phyloP scores from a whole-genome alignment of 1,284 basidiomycete genomes.

The Puccinia coronata region DNA sequence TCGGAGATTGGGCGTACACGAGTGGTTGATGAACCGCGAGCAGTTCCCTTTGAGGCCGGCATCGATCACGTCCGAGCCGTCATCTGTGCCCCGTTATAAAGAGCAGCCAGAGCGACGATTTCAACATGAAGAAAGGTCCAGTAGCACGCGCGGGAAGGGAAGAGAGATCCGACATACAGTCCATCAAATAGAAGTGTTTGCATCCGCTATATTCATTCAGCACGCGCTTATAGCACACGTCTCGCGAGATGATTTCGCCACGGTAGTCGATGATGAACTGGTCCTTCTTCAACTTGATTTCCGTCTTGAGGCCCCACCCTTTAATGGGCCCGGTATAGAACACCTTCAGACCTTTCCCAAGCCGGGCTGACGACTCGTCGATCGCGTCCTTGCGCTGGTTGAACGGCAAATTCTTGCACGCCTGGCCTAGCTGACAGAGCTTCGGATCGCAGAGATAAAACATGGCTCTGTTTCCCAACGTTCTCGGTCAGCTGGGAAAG shows the following conservation, averaged over 20 bases:
- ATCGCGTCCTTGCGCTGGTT: constrained; percentile 43
- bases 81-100: constrained; percentile 13
- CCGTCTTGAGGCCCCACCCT: constrained; percentile 45
- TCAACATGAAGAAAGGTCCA: not conserved
- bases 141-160: not conserved
- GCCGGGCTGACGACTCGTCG: constrained; percentile 28
- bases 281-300: constrained; percentile 46
- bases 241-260: constrained; percentile 43
- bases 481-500: not conserved
- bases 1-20: constrained; percentile 37
- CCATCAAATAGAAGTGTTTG: constrained; percentile 47
- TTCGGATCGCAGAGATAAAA: constrained; percentile 45
- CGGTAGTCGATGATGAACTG: constrained; percentile 45
- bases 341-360: constrained; percentile 43
- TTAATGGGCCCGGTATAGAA: constrained; percentile 38
- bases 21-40: constrained; percentile 46
- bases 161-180: constrained; percentile 29
- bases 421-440: constrained; percentile 36
- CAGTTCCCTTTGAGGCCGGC: constrained; percentile 48
- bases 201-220: constrained; percentile 32
- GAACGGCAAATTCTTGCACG: constrained; percentile 44
- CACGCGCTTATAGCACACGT: constrained; percentile 38
- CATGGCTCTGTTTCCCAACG: constrained; percentile 5
- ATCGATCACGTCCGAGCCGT: constrained; percentile 49
- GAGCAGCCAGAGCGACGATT: not conserved